A percentile compares a stretch with the other conserved stretches of the same genome.
Evolutionary conservation across 495 filamentous ascomycete genomes (phyloP).

Genomic region (Margaritispora aquatica): DNA sequence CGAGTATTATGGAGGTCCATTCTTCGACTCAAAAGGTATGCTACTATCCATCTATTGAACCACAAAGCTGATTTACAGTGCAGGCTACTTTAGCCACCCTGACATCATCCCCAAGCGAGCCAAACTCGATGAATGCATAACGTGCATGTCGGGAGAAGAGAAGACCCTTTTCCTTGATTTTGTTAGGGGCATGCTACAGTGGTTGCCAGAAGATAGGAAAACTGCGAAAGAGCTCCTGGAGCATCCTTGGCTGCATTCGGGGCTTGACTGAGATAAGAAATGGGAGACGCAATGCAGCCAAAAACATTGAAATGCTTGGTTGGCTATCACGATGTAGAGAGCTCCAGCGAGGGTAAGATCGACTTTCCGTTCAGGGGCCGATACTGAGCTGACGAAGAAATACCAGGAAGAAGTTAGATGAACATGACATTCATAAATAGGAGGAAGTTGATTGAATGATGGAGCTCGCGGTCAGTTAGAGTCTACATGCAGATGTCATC

Average conservation of each 20-base stretch:
- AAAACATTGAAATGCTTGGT: too few relatives aligned
- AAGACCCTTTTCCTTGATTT: constrained; percentile 37
- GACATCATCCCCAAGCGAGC: constrained; percentile 11
- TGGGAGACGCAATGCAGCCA: too few relatives aligned
- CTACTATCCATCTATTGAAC: background rate
- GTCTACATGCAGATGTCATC: too few relatives aligned
- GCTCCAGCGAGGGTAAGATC: too few relatives aligned
- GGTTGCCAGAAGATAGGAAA: constrained; percentile 39
- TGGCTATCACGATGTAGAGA: too few relatives aligned
- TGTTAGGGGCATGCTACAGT: constrained; percentile 42
- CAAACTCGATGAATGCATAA: constrained; percentile 11
- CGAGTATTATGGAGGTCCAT: constrained; percentile 25
- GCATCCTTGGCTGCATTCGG: constrained; percentile 33
- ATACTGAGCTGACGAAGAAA: too few relatives aligned
- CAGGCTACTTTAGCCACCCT: constrained; percentile 8
- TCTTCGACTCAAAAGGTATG: constrained; percentile 24
- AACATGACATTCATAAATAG: too few relatives aligned
- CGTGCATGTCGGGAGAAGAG: constrained; percentile 30
- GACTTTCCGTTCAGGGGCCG: too few relatives aligned
- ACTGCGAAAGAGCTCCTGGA: constrained; percentile 37
- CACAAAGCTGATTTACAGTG: background rate
- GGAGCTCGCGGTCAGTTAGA: too few relatives aligned
- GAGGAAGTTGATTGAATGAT: too few relatives aligned
- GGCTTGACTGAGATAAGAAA: background rate
- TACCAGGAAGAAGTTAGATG: too few relatives aligned